Evolutionary conservation across 2,329 filamentous ascomycete species (phyloP), one percentile per base, ranked within the genome.

Genomic region (Alternaria consortialis): DNA sequence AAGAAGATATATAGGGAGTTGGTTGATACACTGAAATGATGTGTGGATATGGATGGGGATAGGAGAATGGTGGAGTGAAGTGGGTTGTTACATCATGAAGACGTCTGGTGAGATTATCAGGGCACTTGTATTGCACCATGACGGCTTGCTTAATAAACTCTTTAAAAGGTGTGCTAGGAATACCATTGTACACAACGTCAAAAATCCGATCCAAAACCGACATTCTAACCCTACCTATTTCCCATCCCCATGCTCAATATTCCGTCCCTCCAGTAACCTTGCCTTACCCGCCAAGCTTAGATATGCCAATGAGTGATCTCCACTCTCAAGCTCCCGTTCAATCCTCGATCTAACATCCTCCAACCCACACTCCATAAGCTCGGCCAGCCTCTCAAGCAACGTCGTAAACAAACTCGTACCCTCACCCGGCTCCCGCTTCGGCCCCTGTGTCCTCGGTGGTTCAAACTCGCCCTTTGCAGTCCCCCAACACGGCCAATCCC

Each of bases 1-100:
- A 99, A 99, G 84, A 90, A 90, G 74, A 97, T 99, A 86, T 98
- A 98, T 82, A 88, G 93, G 67, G 94, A 98, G 76, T 81, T 99
- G 77, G 59, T 58, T 6, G 55, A 62, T 59, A 59, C 59, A 11
- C 8, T 58, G 13, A 54, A 59, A 23, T 58, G 34, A 52, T 29
- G 8, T 5, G 6, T 29, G 27, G 6, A 5, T 29, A 29, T 20
- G 11, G 4, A 23, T 40, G 2, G 20, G 20, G 3, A 42, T 8
- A 15, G 39, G 6, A 2, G 20, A 20, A 3, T 42, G 3, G 12
- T 8, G 5, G 6, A 23, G 20, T 5, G 20, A 3, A 6, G 20
- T 42, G 12, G 11, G 27, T 29, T 29, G 27, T 6, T 29, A 29
- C 2, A 2, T 7, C 5, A 29, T 29, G 4, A 29, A 8, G 27